Conservation (phyloP, 352 stramenopile genomes). For the Globisporangium ultimum region DNA sequence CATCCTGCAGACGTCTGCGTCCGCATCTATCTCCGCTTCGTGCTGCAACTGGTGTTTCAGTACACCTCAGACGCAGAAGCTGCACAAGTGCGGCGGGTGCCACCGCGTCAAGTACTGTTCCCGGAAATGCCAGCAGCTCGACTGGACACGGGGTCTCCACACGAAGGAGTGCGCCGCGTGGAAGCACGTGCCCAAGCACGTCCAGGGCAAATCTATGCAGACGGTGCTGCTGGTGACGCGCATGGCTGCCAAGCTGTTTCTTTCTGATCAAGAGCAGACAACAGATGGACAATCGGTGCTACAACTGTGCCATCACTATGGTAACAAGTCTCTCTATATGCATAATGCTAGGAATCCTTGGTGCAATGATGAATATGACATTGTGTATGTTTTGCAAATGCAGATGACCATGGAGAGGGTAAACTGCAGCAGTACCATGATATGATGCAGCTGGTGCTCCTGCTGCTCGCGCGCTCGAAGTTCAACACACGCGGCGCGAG, state of each 20-base stretch:
- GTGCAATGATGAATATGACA: constrained; percentile 1
- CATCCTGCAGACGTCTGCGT: constrained; percentile 29
- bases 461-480: constrained; percentile 50
- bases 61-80: not conserved
- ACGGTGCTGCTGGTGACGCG: constrained; percentile 58
- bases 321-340: constrained; percentile 12
- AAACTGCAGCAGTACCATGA: constrained; percentile 43
- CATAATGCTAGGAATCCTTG: not conserved
- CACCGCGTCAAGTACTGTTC: constrained; percentile 63
- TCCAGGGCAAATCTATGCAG: constrained; percentile 14
- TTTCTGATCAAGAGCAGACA: not conserved
- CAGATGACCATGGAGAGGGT: constrained; percentile 33
- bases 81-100: constrained; percentile 55
- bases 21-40: constrained; percentile 29
- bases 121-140: constrained; percentile 53
- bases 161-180: constrained; percentile 48
- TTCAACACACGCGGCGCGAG: constrained; percentile 12
- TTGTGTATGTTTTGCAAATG: not conserved
- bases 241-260: constrained; percentile 32
- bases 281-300: constrained; percentile 21
- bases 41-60: constrained; percentile 57
- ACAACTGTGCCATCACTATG: constrained; percentile 39
- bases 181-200: constrained; percentile 24
- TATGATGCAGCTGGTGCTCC: constrained; percentile 60
- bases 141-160: constrained; percentile 46